Base-by-base conservation (phyloP, 1,284 basidiomycete genomes). In the Boletellus sp. region DNA sequence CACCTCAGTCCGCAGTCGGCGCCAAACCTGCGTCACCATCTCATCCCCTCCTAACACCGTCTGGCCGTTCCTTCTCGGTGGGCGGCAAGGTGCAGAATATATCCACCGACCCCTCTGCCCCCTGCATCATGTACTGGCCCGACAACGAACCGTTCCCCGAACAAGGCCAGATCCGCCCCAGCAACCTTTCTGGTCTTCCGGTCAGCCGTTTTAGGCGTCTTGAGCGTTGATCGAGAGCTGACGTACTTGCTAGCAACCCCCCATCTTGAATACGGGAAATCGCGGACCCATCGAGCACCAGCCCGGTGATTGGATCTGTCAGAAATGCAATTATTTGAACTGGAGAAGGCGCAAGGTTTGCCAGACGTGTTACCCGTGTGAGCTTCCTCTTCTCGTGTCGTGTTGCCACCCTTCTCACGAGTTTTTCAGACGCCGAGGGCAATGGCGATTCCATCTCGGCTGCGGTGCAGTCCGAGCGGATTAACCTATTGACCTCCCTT, bases 251-350 rank as follows among this genome's bases (percentile, higher is more conserved):
- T 51, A 86, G 81, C 87, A 86, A 56, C 89, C 89, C 16, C 89
- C 89, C 43, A 91, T 93, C 64, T 75, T 93, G 59, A 93, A 93
- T 65, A 93, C 91, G 0, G 91, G 91, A 10, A 93, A 93, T 68
- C 80, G 85, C 51, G 91, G 91, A 24, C 91, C 91, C 5, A 93
- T 93, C 50, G 78, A 79, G 60, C 77, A 89, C 72, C 91, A 93
- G 76, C 89, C 91, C 3, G 91, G 91, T n/a, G 91, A 93, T 71
- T 93, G 91, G 91, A 77, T 90, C 52, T 93, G 91, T 70, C 75
- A 78, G 52, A 87, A 85, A 64, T 93, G 91, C 68, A 85, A 86
- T 62, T 91, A 91, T 70, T 69, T 90, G 58, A 92, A 93, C 66
- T 93, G 91, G 91, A 76, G 91, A 54, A 72, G 91, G 49, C 74